These are phyloP conservation scores for Camelina laxa DNA, from an alignment of 345 rosid genomes.

Conservation along the genomic window DNA sequence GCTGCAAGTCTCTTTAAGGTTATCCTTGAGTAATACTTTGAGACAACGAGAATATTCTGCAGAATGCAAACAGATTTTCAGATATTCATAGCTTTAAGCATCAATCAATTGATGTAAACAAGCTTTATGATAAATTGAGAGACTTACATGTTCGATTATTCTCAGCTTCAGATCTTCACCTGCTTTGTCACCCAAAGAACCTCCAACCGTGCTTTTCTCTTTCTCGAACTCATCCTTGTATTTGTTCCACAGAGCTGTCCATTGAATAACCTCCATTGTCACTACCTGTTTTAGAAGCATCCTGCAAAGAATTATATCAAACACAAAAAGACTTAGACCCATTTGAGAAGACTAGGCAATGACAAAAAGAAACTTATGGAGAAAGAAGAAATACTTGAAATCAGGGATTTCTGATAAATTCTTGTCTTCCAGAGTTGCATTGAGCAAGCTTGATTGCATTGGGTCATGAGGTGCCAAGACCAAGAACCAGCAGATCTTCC, in stretches of 20 bases:
- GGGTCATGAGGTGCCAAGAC: slow-evolving; percentile 88
- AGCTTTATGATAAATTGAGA: neutral
- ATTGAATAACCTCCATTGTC: slow-evolving; percentile 96
- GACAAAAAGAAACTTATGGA: neutral
- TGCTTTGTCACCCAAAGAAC: slow-evolving; percentile 89
- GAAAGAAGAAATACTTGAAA: slow-evolving; percentile 58
- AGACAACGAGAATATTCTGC: slow-evolving; percentile 97
- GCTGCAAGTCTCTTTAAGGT: slow-evolving; percentile 88
- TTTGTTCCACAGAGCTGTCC: slow-evolving; percentile 93
- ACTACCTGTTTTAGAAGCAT: slow-evolving; percentile 85
- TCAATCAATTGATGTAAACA: neutral
- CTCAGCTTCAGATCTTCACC: slow-evolving; percentile 91
- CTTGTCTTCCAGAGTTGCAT: slow-evolving; percentile 82
- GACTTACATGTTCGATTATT: slow-evolving; percentile 87
- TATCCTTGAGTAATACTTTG: slow-evolving; percentile 92
- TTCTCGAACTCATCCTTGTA: slow-evolving; percentile 86
- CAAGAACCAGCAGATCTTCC: slow-evolving; percentile 92
- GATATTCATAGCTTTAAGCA: neutral
- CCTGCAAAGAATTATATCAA: slow-evolving; percentile 45
- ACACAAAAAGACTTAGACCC: neutral
- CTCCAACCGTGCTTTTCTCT: slow-evolving; percentile 85
- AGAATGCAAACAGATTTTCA: slow-evolving; percentile 20
- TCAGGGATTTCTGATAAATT: slow-evolving; percentile 77
- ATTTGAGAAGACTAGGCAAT: neutral
- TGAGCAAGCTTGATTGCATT: slow-evolving; percentile 92